Evolutionary conservation across 2,329 filamentous ascomycete genomes (phyloP), one percentile per base, ranked within the genome.

Genomic region (Beauveria sp.): DNA sequence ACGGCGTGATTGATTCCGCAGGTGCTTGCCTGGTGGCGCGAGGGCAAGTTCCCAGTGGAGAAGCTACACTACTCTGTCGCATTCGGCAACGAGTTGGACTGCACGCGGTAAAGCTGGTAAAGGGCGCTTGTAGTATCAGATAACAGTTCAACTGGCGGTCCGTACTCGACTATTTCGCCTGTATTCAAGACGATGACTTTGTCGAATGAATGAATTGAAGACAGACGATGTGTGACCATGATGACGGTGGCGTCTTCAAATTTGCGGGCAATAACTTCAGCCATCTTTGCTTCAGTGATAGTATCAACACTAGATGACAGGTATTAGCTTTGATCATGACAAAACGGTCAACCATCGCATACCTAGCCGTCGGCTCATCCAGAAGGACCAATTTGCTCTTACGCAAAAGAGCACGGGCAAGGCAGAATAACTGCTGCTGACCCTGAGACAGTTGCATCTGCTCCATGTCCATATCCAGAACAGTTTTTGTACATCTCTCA

Each of bases 361-460:
- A 54, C 61, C 61, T 62, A 52, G 34, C 50, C 30, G 61, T 62
- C 20, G 61, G 61, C 61, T 62, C 61, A 34, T 62, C 61, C 22
- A 62, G 61, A 34, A 60, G 55, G 28, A 62, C 47, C 24, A 62
- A 46, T 42, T 30, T 42, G 40, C 55, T 59, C 53, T 52, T 53
- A 30, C 69, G 65, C 2, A 72, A 42, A 6, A 72, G 30, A 16
- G 70, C 68, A 18, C 71, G 64, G 16, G 68, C 67, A 1, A 73
- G 63, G 8, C 68, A 68, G 18, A 73, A 64, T 1, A 72, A 64
- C 47, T 73, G 70, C 3, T 64, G 59, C 61, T 73, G 71, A 9
- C 71, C 70, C 1, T 65, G 65, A 5, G 72, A 74, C 8, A 75
- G 63, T 18, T 24, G 24, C 43, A 58, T 47, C 56, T 40, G 43